Evolutionary conservation across 257 asterid genomes (phyloP).

Genomic region (Euphrasia confusa): DNA sequence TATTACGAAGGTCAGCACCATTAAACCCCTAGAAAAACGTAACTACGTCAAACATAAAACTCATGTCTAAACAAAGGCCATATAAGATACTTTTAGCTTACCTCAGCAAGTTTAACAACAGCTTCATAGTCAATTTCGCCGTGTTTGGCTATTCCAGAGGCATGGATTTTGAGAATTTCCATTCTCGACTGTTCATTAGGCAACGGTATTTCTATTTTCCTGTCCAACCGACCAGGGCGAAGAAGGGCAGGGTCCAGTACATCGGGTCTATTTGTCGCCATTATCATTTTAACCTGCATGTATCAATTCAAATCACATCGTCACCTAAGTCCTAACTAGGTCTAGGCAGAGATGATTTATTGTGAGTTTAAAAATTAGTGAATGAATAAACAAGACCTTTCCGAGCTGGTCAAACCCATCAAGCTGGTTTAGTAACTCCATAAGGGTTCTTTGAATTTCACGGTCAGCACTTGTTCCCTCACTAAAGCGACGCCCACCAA

Average conservation of each 20-base stretch:
- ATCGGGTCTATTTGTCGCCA: constrained; percentile 97
- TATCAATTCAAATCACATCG: constrained; percentile 16
- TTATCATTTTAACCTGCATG: constrained; percentile 87
- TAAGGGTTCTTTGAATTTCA: constrained; percentile 92
- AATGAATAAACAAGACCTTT: constrained; percentile 47
- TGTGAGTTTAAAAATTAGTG: neutral
- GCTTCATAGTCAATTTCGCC: constrained; percentile 53
- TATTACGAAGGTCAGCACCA: constrained; percentile 91
- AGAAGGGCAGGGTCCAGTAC: constrained; percentile 97
- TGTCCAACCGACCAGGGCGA: constrained; percentile 91
- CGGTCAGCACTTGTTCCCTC: constrained; percentile 27
- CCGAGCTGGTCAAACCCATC: constrained; percentile 98
- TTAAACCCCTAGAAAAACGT: constrained; percentile 64
- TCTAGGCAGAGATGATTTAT: constrained; percentile 1
- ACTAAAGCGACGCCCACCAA: too few relatives aligned
- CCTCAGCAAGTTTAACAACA: too few relatives aligned
- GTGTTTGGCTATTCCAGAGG: constrained; percentile 91
- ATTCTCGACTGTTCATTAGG: constrained; percentile 33
- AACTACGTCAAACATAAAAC: neutral
- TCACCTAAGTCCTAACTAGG: neutral
- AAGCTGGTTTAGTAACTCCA: constrained; percentile 94
- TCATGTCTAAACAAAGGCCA: neutral
- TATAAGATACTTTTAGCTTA: constrained; percentile 22
- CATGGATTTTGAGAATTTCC: constrained; percentile 93
- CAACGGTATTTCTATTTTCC: constrained; percentile 92